phyloP scores from a whole-genome alignment of 495 filamentous ascomycete species.

The Alectoria sarmentosa region DNA sequence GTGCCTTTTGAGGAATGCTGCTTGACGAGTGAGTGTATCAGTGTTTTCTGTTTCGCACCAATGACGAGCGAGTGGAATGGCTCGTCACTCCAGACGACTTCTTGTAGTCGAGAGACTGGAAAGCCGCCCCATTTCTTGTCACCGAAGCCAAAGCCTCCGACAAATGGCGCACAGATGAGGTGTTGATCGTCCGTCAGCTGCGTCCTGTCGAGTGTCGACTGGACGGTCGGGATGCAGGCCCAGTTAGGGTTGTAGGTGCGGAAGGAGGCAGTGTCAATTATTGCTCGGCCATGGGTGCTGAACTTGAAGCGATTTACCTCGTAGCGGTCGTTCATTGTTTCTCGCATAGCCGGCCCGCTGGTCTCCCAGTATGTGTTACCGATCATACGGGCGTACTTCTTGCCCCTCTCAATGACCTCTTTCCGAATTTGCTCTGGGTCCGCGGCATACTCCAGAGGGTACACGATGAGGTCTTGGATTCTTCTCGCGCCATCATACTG shows the following conservation, averaged over 20 bases:
- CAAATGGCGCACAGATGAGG: conserved; percentile 16
- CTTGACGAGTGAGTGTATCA: conserved; percentile 40
- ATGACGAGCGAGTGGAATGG: conserved; percentile 20
- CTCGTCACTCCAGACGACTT: conserved; percentile 17
- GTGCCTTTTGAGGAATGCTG: conserved; percentile 10
- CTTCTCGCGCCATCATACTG: conserved; percentile 14
- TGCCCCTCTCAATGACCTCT: conserved; percentile 9
- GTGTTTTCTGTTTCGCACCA: conserved; percentile 15
- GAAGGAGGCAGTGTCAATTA: conserved; percentile 16
- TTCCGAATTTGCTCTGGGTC: conserved; percentile 1
- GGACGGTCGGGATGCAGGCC: conserved; percentile 17
- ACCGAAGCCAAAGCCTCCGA: conserved; percentile 16
- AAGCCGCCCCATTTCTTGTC: conserved; percentile 20
- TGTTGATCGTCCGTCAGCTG: conserved; percentile 18
- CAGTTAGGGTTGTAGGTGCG: conserved; percentile 16
- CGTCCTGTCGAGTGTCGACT: conserved; percentile 10
- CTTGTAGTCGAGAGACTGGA: conserved; percentile 13
- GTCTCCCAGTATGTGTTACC: conserved; percentile 20
- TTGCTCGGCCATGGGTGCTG: conserved; percentile 17
- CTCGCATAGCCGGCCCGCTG: conserved; percentile 14
- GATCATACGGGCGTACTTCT: conserved; percentile 19
- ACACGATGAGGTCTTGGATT: conserved; percentile 14
- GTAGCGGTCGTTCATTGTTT: conserved; percentile 13
- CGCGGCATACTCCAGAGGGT: conserved; percentile 8
- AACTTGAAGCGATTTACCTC: conserved; percentile 13